These are phyloP conservation scores for Heliocybe sulcata DNA, from an alignment of 1,284 basidiomycete species.

Conservation along the genomic window DNA sequence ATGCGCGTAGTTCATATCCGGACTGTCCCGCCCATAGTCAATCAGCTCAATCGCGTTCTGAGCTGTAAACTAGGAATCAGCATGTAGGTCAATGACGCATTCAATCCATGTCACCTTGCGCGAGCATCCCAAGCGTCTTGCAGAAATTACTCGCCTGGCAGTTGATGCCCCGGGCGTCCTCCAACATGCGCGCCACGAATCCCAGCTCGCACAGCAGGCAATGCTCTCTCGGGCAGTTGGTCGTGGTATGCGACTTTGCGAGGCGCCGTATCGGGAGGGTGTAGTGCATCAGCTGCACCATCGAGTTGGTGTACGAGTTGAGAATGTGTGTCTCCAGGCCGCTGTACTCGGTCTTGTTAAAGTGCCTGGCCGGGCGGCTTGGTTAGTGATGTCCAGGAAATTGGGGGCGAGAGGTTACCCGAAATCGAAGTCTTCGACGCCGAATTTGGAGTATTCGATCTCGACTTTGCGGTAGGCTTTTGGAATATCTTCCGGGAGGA, in stretches of 20 bases:
- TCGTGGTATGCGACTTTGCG: slow-evolving; percentile 89
- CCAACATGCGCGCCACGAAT: slow-evolving; percentile 92
- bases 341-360: slow-evolving; percentile 85
- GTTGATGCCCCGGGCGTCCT: slow-evolving; percentile 90
- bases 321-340: slow-evolving; percentile 96
- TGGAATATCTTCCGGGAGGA: slow-evolving; percentile 60
- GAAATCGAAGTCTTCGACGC: slow-evolving; percentile 99
- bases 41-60: slow-evolving; percentile 85
- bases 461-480: slow-evolving; percentile 87
- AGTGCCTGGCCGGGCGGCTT: slow-evolving; percentile 51
- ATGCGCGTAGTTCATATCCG: slow-evolving; percentile 72
- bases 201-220: slow-evolving; percentile 95
- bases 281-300: slow-evolving; percentile 90
- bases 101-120: slow-evolving; percentile 49
- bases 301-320: slow-evolving; percentile 94
- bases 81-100: not conserved
- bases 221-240: slow-evolving; percentile 82
- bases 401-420: slow-evolving; percentile 43
- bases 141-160: slow-evolving; percentile 98
- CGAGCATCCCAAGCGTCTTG: slow-evolving; percentile 78
- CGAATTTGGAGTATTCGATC: slow-evolving; percentile 98
- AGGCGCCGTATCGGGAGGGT: slow-evolving; percentile 70
- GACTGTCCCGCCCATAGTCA: slow-evolving; percentile 76
- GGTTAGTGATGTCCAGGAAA: not conserved
- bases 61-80: slow-evolving; percentile 23